These are phyloP conservation scores for Saccharum officinarum DNA, from an alignment of 176 grass and related monocot species.

Conservation along the genomic window DNA sequence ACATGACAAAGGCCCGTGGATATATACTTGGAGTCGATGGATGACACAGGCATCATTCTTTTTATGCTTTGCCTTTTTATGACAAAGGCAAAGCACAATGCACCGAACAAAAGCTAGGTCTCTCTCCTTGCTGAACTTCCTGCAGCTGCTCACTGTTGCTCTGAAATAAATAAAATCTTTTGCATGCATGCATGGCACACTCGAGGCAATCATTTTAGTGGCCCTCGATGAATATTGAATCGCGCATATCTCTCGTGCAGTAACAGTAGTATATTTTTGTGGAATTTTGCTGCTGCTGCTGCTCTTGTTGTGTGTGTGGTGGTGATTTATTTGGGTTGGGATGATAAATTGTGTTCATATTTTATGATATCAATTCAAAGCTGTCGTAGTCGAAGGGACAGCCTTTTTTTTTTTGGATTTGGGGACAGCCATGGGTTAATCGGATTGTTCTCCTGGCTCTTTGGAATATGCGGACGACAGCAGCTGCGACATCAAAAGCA, in stretches of 20 bases:
- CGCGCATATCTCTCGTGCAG: no score
- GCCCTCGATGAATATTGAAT: neutral
- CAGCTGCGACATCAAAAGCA: conserved; percentile 15
- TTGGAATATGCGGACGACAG: conserved; percentile 19
- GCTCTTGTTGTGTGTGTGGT: no score
- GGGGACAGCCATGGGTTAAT: neutral
- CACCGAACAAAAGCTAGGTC: neutral
- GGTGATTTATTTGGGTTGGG: no score
- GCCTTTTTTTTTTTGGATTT: no score
- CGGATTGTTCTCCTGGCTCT: conserved; percentile 5
- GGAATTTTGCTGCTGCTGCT: no score
- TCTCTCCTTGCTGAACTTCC: neutral
- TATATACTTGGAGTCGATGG: neutral
- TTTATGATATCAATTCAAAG: neutral
- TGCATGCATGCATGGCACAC: neutral
- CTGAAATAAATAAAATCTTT: neutral
- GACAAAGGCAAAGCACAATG: neutral
- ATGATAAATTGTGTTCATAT: no score
- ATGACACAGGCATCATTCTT: neutral
- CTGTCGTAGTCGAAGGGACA: neutral
- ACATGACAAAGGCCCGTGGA: neutral
- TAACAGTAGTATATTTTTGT: no score
- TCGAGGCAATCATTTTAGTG: conserved; percentile 3
- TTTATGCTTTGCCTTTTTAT: neutral
- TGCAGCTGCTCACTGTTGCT: neutral